These are phyloP conservation scores for Serpula lacrymans DNA, from an alignment of 768 basidiomycete genomes.

Conservation along the genomic window DNA sequence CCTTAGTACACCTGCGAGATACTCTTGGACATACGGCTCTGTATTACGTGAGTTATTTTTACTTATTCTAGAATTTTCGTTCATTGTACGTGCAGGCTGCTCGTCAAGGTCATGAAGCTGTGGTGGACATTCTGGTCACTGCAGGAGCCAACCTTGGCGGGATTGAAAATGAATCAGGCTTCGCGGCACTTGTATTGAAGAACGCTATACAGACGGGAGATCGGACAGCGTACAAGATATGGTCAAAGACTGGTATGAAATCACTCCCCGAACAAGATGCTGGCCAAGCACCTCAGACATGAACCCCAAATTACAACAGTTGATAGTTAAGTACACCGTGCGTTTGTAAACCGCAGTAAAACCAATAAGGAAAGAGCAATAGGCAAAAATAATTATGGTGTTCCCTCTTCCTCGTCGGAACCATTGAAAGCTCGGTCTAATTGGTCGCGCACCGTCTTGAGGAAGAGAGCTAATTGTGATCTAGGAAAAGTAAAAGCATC, in stretches of 20 bases:
- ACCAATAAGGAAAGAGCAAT: no score
- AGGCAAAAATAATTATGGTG: background rate
- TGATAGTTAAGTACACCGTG: conserved; percentile 9
- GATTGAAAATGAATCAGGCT: conserved; percentile 56
- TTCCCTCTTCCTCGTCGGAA: conserved; percentile 25
- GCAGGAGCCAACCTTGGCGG: conserved; percentile 76
- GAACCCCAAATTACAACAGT: conserved; percentile 4
- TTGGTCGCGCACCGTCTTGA: conserved; percentile 55
- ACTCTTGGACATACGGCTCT: conserved; percentile 77
- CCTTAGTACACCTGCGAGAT: conserved; percentile 81
- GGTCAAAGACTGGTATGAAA: conserved; percentile 51
- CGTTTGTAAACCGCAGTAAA: conserved; percentile 11
- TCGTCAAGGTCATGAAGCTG: conserved; percentile 58
- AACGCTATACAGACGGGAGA: conserved; percentile 40
- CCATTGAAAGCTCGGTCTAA: conserved; percentile 36
- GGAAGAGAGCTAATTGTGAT: conserved; percentile 64
- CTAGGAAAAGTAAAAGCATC: conserved; percentile 66
- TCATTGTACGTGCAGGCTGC: conserved; percentile 56
- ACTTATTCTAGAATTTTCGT: conserved; percentile 1
- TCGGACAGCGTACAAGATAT: conserved; percentile 42
- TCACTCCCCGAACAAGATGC: background rate
- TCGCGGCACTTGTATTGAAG: conserved; percentile 44
- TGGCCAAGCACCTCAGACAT: background rate
- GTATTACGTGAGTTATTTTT: conserved; percentile 59
- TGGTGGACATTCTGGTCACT: conserved; percentile 63